Evolutionary conservation across 257 asterid genomes (phyloP), one percentile per base, ranked within the genome.

Genomic region (Solanum tarijense): DNA sequence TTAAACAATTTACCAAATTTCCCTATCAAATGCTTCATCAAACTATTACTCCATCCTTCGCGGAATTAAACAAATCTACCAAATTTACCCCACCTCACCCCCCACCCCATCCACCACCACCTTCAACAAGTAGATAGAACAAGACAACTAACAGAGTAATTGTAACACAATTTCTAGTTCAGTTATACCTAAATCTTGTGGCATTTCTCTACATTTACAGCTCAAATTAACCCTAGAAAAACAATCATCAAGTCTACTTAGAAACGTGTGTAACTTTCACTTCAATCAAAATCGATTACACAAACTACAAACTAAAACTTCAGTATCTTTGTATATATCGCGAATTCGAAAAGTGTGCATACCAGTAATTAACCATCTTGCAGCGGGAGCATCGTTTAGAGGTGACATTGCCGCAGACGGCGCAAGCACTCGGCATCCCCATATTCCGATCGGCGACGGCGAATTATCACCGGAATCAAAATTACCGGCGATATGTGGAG

Each of bases 311-410:
- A 32, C 52, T 21, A 73, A 20, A 36, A 72, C 46, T 72, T 72
- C 43, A 18, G 7, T 18, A 72, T 72, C 25, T 72, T 5, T 32
- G 14, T 34, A 72, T 20, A 69, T 14, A 69, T 31, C 20, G 76
- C 76, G 9, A 69, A 69, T 69, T 69, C 27, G 4, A 72, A 72
- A 27, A 34, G 46, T 18, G 41, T 4, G 27, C 93, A n/a, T 92
- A 96, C 98, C 98, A 96, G 93, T 96, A 96, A 87, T 87, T 91
- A n/a, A 94, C 94, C 92, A 93, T 92, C 96, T 94, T 96, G 91
- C 98, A 96, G 48, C 96, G 84, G 36, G 96, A 89, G 86, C 98
- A 96, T 3, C 87, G 90, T 35, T 94, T 94, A 11, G 18, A 21
- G 88, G 95, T 88, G 39, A 29, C 86, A 43, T 21, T 86, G 46